A percentile compares a stretch with the other conserved stretches of the same genome.
Conservation (phyloP, 257 asterid genomes). For the Primulina tabacum region DNA sequence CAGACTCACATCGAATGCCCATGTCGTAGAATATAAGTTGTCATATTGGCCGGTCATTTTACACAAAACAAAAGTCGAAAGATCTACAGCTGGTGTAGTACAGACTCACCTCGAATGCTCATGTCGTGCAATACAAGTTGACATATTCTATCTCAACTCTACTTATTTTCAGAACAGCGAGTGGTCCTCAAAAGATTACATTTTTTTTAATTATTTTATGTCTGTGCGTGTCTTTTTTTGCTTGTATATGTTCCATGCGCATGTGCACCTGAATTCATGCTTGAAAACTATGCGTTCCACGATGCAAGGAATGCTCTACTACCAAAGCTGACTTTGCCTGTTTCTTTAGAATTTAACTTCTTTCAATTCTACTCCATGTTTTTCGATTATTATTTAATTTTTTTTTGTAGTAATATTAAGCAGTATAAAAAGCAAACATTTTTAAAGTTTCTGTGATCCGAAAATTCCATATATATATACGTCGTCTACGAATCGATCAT, state of each 20-base stretch:
- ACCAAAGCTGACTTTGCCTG: slow-evolving; percentile 25
- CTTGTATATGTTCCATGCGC: slow-evolving; percentile 26
- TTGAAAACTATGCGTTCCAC: slow-evolving; percentile 39
- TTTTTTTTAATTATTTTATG: slow-evolving; percentile 11
- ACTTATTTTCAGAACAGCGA: slow-evolving; percentile 31
- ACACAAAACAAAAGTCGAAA: too few relatives aligned
- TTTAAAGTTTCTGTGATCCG: too few relatives aligned
- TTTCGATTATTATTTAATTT: neutral
- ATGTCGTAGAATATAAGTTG: too few relatives aligned
- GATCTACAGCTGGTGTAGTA: too few relatives aligned
- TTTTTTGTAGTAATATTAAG: too few relatives aligned
- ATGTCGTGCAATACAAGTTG: slow-evolving; percentile 22
- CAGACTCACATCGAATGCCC: too few relatives aligned
- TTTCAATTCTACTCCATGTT: slow-evolving; percentile 3
- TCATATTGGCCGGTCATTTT: too few relatives aligned
- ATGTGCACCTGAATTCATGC: slow-evolving; percentile 41
- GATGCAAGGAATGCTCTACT: slow-evolving; percentile 29
- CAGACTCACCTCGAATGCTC: neutral
- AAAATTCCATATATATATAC: too few relatives aligned
- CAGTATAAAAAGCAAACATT: too few relatives aligned
- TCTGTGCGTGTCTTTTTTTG: slow-evolving; percentile 13
- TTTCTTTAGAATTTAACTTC: neutral
- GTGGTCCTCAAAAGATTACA: slow-evolving; percentile 36
- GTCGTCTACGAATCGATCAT: too few relatives aligned
- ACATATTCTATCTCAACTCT: slow-evolving; percentile 22